phyloP scores from a whole-genome alignment of 2,329 filamentous ascomycete species.

The Elsinoe arachidis region DNA sequence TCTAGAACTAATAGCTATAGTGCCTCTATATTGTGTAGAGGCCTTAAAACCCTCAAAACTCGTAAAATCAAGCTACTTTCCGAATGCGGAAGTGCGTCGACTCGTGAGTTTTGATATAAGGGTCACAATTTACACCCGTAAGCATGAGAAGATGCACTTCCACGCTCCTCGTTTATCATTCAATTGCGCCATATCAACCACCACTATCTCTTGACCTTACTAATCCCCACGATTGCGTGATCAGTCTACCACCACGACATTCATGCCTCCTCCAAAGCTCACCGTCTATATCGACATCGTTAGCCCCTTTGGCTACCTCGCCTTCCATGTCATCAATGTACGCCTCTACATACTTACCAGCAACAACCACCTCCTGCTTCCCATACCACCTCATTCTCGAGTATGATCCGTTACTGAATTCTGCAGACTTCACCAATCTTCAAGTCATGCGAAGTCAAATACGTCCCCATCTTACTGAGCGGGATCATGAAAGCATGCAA shows the following conservation, averaged over 20 bases:
- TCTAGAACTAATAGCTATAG: too few relatives aligned
- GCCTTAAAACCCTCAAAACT: too few relatives aligned
- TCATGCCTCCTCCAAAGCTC: slow-evolving; percentile 42
- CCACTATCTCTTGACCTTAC: not conserved
- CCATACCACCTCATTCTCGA: too few relatives aligned
- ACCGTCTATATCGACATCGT: slow-evolving; percentile 53
- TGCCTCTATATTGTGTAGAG: too few relatives aligned
- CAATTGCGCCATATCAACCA: not conserved
- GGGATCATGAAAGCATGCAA: slow-evolving; percentile 50
- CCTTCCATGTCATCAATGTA: slow-evolving; percentile 48
- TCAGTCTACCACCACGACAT: not conserved
- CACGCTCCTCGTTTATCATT: not conserved
- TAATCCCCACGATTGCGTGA: not conserved
- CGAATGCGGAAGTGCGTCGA: too few relatives aligned
- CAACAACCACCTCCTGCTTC: not conserved
- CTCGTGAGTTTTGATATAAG: too few relatives aligned
- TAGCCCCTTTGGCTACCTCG: slow-evolving; percentile 53
- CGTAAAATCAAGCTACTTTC: too few relatives aligned
- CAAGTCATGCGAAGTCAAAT: slow-evolving; percentile 45
- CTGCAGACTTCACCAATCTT: slow-evolving; percentile 48
- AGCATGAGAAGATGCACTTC: not conserved
- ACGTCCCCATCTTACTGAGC: slow-evolving; percentile 51
- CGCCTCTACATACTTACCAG: slow-evolving; percentile 17
- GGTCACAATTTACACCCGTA: too few relatives aligned
- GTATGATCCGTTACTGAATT: not conserved